phyloP scores from a whole-genome alignment of 2,329 filamentous ascomycete species.

The Zasmidium cellare region DNA sequence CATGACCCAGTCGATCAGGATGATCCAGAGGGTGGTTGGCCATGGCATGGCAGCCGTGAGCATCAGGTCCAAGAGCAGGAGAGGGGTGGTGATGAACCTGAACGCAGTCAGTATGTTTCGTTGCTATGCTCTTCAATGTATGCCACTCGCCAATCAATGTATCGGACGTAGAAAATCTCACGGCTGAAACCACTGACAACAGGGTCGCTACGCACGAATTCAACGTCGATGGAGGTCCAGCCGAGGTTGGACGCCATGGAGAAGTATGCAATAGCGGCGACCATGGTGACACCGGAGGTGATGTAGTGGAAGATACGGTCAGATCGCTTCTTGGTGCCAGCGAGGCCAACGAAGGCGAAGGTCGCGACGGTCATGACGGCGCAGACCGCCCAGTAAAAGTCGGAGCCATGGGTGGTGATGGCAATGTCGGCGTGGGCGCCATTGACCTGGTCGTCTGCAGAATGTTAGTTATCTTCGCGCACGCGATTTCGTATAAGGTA shows the following conservation, averaged over 20 bases:
- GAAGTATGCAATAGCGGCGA: constrained; percentile 65
- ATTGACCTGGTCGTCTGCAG: constrained; percentile 43
- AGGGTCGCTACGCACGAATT: constrained; percentile 52
- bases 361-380: constrained; percentile 59
- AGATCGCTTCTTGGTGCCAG: constrained; percentile 54
- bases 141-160: constrained; percentile 57
- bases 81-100: constrained; percentile 60
- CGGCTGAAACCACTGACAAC: constrained; percentile 55
- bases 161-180: constrained; percentile 67
- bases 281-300: constrained; percentile 58
- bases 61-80: constrained; percentile 63
- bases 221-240: constrained; percentile 62
- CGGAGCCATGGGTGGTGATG: constrained; percentile 60
- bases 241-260: constrained; percentile 67
- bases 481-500: background rate
- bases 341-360: constrained; percentile 54
- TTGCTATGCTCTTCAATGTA: background rate
- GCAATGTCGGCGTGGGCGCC: constrained; percentile 53
- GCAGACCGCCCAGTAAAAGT: constrained; percentile 64
- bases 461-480: background rate
- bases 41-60: constrained; percentile 65
- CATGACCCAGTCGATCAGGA: constrained; percentile 66
- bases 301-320: constrained; percentile 67
- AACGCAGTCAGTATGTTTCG: constrained; percentile 20
- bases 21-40: constrained; percentile 62